Conservation (phyloP, 768 basidiomycete species). For the Pleurotus eryngii region DNA sequence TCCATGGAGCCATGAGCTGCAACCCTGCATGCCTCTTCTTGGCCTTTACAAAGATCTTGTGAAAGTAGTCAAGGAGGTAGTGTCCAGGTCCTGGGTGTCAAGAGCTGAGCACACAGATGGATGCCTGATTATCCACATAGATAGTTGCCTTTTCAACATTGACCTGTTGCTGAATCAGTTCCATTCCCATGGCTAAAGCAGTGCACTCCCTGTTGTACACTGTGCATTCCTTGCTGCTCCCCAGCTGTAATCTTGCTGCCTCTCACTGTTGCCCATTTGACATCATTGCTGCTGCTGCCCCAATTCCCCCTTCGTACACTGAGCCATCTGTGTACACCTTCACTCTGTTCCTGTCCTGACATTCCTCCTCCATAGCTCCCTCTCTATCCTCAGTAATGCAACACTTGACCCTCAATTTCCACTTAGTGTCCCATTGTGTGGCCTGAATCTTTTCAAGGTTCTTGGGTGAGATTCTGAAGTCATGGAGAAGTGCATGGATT, state of each 20-base stretch:
- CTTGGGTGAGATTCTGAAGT: slow-evolving; percentile 7
- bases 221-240: slow-evolving; percentile 17
- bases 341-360: not conserved
- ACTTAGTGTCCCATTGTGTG: not conserved
- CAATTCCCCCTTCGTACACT: not conserved
- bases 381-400: slow-evolving; percentile 1
- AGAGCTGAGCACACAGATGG: not conserved
- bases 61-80: slow-evolving; percentile 8
- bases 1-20: slow-evolving; percentile 15
- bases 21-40: not conserved
- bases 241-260: slow-evolving; percentile 17
- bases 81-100: not conserved
- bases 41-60: not conserved
- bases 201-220: slow-evolving; percentile 28
- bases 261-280: not conserved
- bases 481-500: slow-evolving; percentile 9
- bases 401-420: not conserved
- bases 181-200: slow-evolving; percentile 21
- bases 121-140: slow-evolving; percentile 14
- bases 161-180: slow-evolving; percentile 18
- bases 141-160: not conserved
- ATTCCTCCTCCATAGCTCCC: not conserved
- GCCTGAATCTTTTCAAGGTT: slow-evolving; percentile 7
- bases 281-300: slow-evolving; percentile 11
- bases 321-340: slow-evolving; percentile 10